phyloP scores from a whole-genome alignment of 306 rosid species.

The Gillenia trifoliata region DNA sequence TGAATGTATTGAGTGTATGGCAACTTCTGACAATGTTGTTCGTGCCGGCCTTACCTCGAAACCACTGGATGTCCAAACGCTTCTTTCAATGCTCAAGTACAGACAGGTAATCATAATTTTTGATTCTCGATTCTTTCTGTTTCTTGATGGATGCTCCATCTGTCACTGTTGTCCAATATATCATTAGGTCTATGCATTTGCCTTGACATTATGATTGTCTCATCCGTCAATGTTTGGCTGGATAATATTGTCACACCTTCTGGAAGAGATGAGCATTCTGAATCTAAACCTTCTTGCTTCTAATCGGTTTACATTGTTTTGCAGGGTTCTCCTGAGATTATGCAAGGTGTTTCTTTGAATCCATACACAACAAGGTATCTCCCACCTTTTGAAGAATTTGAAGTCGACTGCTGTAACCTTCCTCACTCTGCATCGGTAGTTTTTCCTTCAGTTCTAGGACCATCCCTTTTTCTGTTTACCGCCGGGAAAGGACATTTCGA shows the following conservation, averaged over 20 bases:
- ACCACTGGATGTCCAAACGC: conserved; percentile 30
- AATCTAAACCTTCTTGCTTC: background rate
- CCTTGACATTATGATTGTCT: background rate
- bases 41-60: conserved; percentile 44
- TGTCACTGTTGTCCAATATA: background rate
- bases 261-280: background rate
- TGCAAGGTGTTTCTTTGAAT: conserved; percentile 29
- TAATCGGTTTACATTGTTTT: background rate
- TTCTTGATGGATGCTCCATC: background rate
- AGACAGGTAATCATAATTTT: conserved; percentile 25
- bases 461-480: conserved; percentile 31
- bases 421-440: conserved; percentile 25
- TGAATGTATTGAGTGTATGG: conserved; percentile 44
- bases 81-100: conserved; percentile 37
- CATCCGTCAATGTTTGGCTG: background rate
- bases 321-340: conserved; percentile 41
- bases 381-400: conserved; percentile 39
- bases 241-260: background rate
- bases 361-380: conserved; percentile 26
- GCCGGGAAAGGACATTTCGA: conserved; percentile 30
- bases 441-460: conserved; percentile 35
- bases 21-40: conserved; percentile 45
- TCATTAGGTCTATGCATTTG: background rate
- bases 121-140: background rate
- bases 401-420: conserved; percentile 32